A percentile compares a stretch with the other conserved stretches of the same genome.
These are phyloP conservation scores for Serendipita sp. DNA, from an alignment of 768 basidiomycete species.

Conservation along the genomic window DNA sequence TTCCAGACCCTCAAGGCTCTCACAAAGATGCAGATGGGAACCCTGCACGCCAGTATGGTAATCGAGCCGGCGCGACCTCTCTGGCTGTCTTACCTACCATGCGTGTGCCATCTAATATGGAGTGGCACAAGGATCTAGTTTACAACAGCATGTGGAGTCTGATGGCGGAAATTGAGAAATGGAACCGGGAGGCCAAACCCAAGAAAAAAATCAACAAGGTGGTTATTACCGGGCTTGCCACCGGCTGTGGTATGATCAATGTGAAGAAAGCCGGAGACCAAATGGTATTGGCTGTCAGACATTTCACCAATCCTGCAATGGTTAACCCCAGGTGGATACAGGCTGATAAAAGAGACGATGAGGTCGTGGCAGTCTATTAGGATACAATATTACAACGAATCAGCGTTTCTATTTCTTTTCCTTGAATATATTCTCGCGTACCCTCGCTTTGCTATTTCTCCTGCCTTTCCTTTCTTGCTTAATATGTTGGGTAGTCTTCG, in stretches of 20 bases:
- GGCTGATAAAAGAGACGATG: too few species aligned
- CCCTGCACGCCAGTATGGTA: not conserved
- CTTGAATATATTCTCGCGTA: too few species aligned
- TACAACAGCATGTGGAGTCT: constrained; percentile 22
- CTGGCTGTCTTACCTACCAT: constrained; percentile 22
- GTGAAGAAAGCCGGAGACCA: constrained; percentile 13
- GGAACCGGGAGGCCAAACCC: constrained; percentile 11
- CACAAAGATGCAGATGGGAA: not conserved
- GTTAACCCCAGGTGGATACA: too few species aligned
- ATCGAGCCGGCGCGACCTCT: constrained; percentile 2
- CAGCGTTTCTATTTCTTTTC: too few species aligned
- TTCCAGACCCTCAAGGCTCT: not conserved
- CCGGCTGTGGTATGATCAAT: constrained; percentile 11
- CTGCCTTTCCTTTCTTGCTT: too few species aligned
- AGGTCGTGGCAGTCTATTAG: too few species aligned
- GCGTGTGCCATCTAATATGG: constrained; percentile 17
- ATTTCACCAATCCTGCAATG: constrained; percentile 6
- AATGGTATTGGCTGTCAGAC: constrained; percentile 14
- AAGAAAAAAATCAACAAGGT: constrained; percentile 9
- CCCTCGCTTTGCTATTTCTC: too few species aligned
- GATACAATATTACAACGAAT: too few species aligned
- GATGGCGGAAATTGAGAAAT: constrained; percentile 15
- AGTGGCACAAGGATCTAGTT: constrained; percentile 21
- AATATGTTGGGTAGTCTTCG: too few species aligned
- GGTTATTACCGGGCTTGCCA: constrained; percentile 13